Conservation (phyloP, 1,139 yeast species). For the Candida pseudoviswanathii region DNA sequence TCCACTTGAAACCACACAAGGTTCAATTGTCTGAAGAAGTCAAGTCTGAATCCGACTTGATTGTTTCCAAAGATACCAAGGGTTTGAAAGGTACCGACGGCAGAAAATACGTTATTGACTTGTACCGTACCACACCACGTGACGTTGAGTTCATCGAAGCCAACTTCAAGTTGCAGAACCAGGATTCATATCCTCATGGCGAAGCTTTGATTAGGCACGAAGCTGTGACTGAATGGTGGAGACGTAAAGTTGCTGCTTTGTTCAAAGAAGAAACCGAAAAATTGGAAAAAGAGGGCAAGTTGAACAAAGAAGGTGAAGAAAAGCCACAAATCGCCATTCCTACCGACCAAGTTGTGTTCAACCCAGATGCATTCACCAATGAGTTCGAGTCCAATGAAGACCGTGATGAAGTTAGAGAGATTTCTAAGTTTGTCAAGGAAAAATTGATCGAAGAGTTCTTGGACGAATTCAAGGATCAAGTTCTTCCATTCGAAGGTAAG, state of each 20-base stretch:
- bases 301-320: slow-evolving; percentile 32
- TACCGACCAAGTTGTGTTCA: slow-evolving; percentile 58
- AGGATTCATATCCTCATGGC: slow-evolving; percentile 75
- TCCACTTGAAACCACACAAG: slow-evolving; percentile 75
- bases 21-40: slow-evolving; percentile 42
- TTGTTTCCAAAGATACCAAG: slow-evolving; percentile 77
- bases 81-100: slow-evolving; percentile 88
- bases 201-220: slow-evolving; percentile 82
- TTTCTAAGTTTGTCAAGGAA: slow-evolving; percentile 63
- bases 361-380: slow-evolving; percentile 76
- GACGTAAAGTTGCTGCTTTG: slow-evolving; percentile 60
- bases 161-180: slow-evolving; percentile 42
- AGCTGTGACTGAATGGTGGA: slow-evolving; percentile 92
- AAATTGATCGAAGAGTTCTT: slow-evolving; percentile 67
- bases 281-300: slow-evolving; percentile 48
- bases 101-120: slow-evolving; percentile 80
- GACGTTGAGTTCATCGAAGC: slow-evolving; percentile 76
- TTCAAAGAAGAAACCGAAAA: slow-evolving; percentile 52
- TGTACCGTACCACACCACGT: slow-evolving; percentile 80
- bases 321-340: slow-evolving; percentile 59
- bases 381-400: slow-evolving; percentile 51
- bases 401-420: slow-evolving; percentile 61
- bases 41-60: slow-evolving; percentile 47
- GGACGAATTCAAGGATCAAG: slow-evolving; percentile 52
- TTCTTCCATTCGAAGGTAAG: slow-evolving; percentile 78